These are phyloP conservation scores for Penicillium nucicola DNA, from an alignment of 495 filamentous ascomycete genomes.

Conservation along the genomic window DNA sequence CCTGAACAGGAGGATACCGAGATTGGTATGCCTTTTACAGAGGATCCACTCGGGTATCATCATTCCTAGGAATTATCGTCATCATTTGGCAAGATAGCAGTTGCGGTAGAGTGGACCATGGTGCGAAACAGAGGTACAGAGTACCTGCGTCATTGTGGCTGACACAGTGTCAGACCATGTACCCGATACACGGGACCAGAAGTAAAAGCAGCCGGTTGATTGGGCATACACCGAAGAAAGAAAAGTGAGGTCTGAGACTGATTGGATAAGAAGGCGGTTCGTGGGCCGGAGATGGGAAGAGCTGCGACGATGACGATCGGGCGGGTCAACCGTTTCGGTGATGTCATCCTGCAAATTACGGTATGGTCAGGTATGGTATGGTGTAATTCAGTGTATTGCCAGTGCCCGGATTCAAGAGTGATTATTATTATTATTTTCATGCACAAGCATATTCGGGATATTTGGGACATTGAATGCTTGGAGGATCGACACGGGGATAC, in stretches of 20 bases:
- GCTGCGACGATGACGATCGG: slow-evolving; percentile 42
- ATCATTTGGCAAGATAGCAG: slow-evolving; percentile 25
- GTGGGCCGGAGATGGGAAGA: slow-evolving; percentile 28
- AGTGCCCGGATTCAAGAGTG: no score
- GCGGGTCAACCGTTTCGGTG: slow-evolving; percentile 34
- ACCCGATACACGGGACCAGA: slow-evolving; percentile 13
- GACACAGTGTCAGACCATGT: slow-evolving; percentile 8
- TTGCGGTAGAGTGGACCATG: slow-evolving; percentile 14
- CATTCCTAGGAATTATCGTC: slow-evolving; percentile 44
- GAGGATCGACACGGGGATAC: slow-evolving; percentile 4
- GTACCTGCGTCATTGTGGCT: slow-evolving; percentile 23
- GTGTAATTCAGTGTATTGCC: no score
- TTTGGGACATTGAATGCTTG: slow-evolving; percentile 5
- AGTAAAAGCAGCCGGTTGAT: no score
- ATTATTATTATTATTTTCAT: no score
- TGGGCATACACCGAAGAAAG: no score
- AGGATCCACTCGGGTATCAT: slow-evolving; percentile 35
- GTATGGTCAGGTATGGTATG: no score
- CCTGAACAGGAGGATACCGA: slow-evolving; percentile 1
- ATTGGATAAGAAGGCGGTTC: slow-evolving; percentile 9
- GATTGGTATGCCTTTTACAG: slow-evolving; percentile 11
- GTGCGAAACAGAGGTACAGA: slow-evolving; percentile 10
- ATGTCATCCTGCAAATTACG: slow-evolving; percentile 34
- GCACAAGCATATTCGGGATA: no score
- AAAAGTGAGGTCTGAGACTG: not conserved